These are phyloP conservation scores for Elsinoe arachidis DNA, from an alignment of 2,329 filamentous ascomycete species.

Conservation along the genomic window DNA sequence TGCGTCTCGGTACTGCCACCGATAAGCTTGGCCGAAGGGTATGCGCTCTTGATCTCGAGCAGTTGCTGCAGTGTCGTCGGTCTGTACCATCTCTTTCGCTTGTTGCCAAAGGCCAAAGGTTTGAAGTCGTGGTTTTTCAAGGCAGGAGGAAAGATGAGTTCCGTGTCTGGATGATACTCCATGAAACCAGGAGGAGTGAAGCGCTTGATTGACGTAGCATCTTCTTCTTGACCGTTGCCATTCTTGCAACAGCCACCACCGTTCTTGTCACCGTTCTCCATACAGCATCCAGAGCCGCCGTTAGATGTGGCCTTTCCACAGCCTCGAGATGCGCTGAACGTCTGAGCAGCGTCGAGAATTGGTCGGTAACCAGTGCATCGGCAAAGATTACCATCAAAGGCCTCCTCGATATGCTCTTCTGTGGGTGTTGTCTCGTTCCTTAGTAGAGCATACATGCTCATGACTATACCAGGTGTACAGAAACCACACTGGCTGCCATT, in stretches of 20 bases:
- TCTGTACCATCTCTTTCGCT: conserved; percentile 86
- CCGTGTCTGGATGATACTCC: conserved; percentile 84
- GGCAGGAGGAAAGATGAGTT: conserved; percentile 86
- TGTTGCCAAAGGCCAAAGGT: conserved; percentile 84
- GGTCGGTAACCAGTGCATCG: conserved; percentile 92
- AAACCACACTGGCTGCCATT: conserved; percentile 95
- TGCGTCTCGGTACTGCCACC: conserved; percentile 95
- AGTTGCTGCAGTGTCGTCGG: conserved; percentile 80
- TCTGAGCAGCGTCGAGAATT: conserved; percentile 88
- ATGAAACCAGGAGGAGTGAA: conserved; percentile 90
- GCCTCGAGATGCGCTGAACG: conserved; percentile 57
- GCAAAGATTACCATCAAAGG: conserved; percentile 93
- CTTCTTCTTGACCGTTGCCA: conserved; percentile 30
- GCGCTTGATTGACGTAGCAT: conserved; percentile 42
- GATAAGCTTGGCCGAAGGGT: conserved; percentile 85
- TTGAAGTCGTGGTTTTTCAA: conserved; percentile 75
- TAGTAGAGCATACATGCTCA: conserved; percentile 88
- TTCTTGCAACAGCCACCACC: conserved; percentile 25
- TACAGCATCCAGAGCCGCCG: conserved; percentile 63
- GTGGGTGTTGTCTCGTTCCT: conserved; percentile 72
- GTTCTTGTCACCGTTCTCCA: conserved; percentile 43
- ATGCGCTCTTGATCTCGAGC: conserved; percentile 78
- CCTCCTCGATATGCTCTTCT: conserved; percentile 82
- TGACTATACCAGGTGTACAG: conserved; percentile 95
- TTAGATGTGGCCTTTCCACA: conserved; percentile 50